These are phyloP conservation scores for Sclerotinia minor DNA, from an alignment of 2,329 filamentous ascomycete species.

Conservation along the genomic window DNA sequence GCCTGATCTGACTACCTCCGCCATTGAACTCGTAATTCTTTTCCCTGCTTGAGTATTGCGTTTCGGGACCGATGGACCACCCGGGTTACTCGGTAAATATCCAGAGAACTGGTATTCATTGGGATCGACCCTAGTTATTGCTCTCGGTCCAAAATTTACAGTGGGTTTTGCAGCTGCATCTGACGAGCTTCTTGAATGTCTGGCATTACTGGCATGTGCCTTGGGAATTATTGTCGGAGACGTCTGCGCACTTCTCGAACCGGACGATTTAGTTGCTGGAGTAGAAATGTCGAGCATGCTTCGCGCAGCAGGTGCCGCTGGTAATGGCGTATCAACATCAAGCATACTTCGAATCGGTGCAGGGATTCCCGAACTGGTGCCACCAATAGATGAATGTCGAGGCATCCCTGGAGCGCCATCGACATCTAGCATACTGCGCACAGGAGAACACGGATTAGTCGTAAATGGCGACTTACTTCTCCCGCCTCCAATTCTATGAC, in stretches of 20 bases:
- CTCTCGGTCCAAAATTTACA: slow-evolving; percentile 49
- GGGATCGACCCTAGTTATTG: slow-evolving; percentile 43
- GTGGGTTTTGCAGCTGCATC: slow-evolving; percentile 52
- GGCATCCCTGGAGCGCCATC: slow-evolving; percentile 31
- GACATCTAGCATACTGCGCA: slow-evolving; percentile 59
- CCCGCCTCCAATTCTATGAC: slow-evolving; percentile 26
- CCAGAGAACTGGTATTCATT: slow-evolving; percentile 63
- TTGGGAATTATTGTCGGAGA: slow-evolving; percentile 49
- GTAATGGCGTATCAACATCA: slow-evolving; percentile 47
- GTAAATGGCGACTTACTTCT: slow-evolving; percentile 56
- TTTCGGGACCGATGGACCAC: slow-evolving; percentile 48
- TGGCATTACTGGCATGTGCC: slow-evolving; percentile 38
- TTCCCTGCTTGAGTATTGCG: slow-evolving; percentile 52
- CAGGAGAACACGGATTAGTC: slow-evolving; percentile 58
- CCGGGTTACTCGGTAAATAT: slow-evolving; percentile 54
- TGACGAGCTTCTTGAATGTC: slow-evolving; percentile 51
- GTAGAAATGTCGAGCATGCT: slow-evolving; percentile 63
- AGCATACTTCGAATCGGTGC: slow-evolving; percentile 64
- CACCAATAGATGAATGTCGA: slow-evolving; percentile 25
- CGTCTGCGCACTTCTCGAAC: slow-evolving; percentile 48
- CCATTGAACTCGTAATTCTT: slow-evolving; percentile 47
- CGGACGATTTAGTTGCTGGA: slow-evolving; percentile 40
- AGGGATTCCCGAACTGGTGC: slow-evolving; percentile 21
- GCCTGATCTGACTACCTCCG: slow-evolving; percentile 53
- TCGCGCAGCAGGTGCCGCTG: slow-evolving; percentile 50